Evolutionary conservation across 371 early-diverging fungal species (phyloP).

Genomic region (Haplosporangium sp.): DNA sequence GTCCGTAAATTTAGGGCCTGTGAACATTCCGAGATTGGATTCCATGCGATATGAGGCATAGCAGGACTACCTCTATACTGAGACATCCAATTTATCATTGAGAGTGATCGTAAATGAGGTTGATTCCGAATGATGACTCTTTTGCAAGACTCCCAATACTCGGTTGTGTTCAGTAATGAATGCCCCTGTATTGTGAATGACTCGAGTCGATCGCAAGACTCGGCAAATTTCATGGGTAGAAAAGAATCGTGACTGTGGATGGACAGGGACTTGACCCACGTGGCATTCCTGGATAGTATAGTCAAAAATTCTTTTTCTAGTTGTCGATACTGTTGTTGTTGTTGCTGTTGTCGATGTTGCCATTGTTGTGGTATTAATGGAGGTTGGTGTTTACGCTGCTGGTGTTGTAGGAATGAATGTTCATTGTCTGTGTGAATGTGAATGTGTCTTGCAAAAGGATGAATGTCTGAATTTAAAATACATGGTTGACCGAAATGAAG

Average conservation of each 20-base stretch:
- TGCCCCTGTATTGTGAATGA: not conserved
- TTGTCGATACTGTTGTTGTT: not conserved
- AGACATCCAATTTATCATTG: conserved; percentile 4
- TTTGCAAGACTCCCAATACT: conserved; percentile 1
- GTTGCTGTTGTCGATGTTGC: not conserved
- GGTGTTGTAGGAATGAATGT: too few species aligned
- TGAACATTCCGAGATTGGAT: not conserved
- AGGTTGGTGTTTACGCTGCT: too few species aligned
- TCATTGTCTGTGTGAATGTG: not conserved
- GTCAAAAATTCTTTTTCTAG: not conserved
- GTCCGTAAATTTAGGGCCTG: not conserved
- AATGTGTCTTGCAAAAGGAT: conserved; percentile 2
- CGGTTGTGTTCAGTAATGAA: not conserved
- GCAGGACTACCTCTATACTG: not conserved
- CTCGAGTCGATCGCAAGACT: not conserved
- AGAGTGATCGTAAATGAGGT: not conserved
- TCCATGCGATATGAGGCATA: not conserved
- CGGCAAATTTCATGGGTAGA: not conserved
- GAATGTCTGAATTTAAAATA: not conserved
- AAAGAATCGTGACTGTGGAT: conserved; percentile 4
- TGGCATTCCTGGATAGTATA: not conserved
- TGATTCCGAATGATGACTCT: not conserved
- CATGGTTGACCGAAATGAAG: conserved; percentile 7
- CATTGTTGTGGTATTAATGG: too few species aligned
- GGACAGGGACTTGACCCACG: conserved; percentile 1